Percentiles rank a stretch among this genome's conserved stretches.
Evolutionary conservation across 768 basidiomycete species (phyloP).

Genomic region (Scleroderma bovista): DNA sequence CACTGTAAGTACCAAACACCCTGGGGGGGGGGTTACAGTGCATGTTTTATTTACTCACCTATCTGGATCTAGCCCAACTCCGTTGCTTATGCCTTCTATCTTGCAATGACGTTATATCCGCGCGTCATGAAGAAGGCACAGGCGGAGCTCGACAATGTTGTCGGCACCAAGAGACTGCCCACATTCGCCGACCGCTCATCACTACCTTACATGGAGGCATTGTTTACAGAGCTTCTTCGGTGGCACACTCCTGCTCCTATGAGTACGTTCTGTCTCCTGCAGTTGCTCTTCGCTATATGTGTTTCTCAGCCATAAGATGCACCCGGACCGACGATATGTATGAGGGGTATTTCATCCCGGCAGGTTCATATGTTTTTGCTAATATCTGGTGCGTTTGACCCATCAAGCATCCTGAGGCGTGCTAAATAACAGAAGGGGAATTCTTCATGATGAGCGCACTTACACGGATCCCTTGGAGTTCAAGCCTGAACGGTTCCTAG

Average conservation of each 20-base stretch:
- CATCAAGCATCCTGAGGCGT: background rate
- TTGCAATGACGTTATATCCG: slow-evolving; percentile 27
- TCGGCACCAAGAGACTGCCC: slow-evolving; percentile 19
- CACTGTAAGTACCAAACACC: slow-evolving; percentile 12
- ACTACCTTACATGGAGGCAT: slow-evolving; percentile 24
- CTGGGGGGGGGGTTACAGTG: background rate
- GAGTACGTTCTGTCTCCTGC: background rate
- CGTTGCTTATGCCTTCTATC: slow-evolving; percentile 9
- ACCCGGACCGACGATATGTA: slow-evolving; percentile 11
- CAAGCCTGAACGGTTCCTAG: slow-evolving; percentile 19
- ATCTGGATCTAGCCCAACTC: slow-evolving; percentile 27
- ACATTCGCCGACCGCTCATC: slow-evolving; percentile 18
- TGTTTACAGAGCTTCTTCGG: slow-evolving; percentile 19
- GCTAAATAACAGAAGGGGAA: slow-evolving; percentile 8
- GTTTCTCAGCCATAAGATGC: slow-evolving; percentile 5
- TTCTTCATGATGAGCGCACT: slow-evolving; percentile 12
- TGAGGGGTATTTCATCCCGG: slow-evolving; percentile 18
- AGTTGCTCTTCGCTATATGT: background rate
- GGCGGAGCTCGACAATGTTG: slow-evolving; percentile 20
- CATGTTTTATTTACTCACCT: background rate
- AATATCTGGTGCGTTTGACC: slow-evolving; percentile 12
- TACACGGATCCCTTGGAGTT: slow-evolving; percentile 17
- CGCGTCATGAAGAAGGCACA: slow-evolving; percentile 21
- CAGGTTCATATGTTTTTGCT: slow-evolving; percentile 10
- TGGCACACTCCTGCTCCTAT: slow-evolving; percentile 16